Conservation (phyloP, 208 protist species). For the Leptomonas pyrrhocoris region DNA sequence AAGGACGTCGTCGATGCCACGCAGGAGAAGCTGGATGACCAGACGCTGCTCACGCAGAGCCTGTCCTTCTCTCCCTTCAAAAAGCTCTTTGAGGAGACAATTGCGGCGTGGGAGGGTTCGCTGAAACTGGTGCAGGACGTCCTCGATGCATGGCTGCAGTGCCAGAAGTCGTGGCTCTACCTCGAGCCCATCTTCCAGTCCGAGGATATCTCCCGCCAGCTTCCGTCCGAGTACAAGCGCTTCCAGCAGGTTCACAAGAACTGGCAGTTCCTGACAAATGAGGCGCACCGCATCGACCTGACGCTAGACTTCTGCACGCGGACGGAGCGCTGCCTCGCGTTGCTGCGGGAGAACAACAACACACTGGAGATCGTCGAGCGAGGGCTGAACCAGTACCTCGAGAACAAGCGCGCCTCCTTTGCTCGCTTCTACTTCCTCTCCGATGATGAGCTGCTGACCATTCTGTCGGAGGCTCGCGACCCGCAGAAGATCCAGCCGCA, state of each 20-base stretch:
- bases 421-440: constrained; percentile 95
- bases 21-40: constrained; percentile 96
- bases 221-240: constrained; percentile 93
- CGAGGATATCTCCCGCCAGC: constrained; percentile 95
- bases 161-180: constrained; percentile 96
- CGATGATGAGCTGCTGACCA: constrained; percentile 93
- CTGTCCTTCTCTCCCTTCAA: constrained; percentile 97
- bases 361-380: constrained; percentile 96
- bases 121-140: constrained; percentile 91
- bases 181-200: constrained; percentile 97
- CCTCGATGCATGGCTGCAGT: constrained; percentile 94
- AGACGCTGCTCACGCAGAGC: constrained; percentile 96
- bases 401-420: constrained; percentile 95
- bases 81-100: constrained; percentile 95
- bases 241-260: constrained; percentile 95
- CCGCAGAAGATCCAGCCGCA: constrained; percentile 96
- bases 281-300: constrained; percentile 82
- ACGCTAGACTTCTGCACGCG: constrained; percentile 84
- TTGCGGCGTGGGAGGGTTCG: constrained; percentile 90
- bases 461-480: constrained; percentile 95
- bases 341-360: constrained; percentile 93
- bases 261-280: constrained; percentile 92
- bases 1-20: constrained; percentile 92
- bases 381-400: constrained; percentile 96
- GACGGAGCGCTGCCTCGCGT: constrained; percentile 80